These are phyloP conservation scores for Aspergillus nanangensis DNA, from an alignment of 495 filamentous ascomycete genomes.

Conservation along the genomic window DNA sequence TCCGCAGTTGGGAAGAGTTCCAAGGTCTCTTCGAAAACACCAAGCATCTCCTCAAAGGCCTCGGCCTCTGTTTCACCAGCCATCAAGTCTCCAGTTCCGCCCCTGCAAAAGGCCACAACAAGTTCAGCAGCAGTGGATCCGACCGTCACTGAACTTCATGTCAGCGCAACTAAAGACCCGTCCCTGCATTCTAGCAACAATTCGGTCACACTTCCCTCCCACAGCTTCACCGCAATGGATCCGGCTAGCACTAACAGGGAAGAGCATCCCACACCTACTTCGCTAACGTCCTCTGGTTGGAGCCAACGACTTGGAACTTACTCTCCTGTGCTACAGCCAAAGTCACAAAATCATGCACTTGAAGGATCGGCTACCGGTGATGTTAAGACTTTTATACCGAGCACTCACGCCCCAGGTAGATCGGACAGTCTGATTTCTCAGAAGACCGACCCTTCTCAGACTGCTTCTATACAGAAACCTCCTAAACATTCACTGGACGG, in stretches of 20 bases:
- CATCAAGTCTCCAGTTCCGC: slow-evolving; percentile 30
- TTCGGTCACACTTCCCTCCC: slow-evolving; percentile 25
- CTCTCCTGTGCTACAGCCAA: slow-evolving; percentile 30
- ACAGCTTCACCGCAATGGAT: slow-evolving; percentile 23
- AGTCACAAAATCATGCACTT: slow-evolving; percentile 19
- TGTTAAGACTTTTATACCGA: slow-evolving; percentile 11
- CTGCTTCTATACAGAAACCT: slow-evolving; percentile 14
- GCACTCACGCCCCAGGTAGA: slow-evolving; percentile 21
- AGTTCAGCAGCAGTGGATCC: slow-evolving; percentile 32
- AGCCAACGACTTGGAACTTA: slow-evolving; percentile 27
- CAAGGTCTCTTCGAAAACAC: slow-evolving; percentile 50
- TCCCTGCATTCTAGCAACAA: slow-evolving; percentile 32
- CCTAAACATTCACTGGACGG: slow-evolving; percentile 26
- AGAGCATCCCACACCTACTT: slow-evolving; percentile 24
- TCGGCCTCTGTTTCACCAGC: slow-evolving; percentile 41
- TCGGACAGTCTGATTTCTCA: slow-evolving; percentile 23
- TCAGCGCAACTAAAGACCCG: slow-evolving; percentile 49
- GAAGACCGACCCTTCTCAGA: slow-evolving; percentile 20
- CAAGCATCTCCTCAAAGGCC: slow-evolving; percentile 49
- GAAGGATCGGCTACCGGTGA: slow-evolving; percentile 20
- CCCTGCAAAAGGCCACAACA: slow-evolving; percentile 44
- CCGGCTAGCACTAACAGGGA: slow-evolving; percentile 27
- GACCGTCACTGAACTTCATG: slow-evolving; percentile 51
- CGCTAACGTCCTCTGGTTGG: slow-evolving; percentile 27
- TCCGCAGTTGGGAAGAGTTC: slow-evolving; percentile 41